Percentiles rank a stretch among this genome's conserved stretches.
Evolutionary conservation across 2,329 filamentous ascomycete genomes (phyloP).

Genomic region (Pestalotiopsis fici): DNA sequence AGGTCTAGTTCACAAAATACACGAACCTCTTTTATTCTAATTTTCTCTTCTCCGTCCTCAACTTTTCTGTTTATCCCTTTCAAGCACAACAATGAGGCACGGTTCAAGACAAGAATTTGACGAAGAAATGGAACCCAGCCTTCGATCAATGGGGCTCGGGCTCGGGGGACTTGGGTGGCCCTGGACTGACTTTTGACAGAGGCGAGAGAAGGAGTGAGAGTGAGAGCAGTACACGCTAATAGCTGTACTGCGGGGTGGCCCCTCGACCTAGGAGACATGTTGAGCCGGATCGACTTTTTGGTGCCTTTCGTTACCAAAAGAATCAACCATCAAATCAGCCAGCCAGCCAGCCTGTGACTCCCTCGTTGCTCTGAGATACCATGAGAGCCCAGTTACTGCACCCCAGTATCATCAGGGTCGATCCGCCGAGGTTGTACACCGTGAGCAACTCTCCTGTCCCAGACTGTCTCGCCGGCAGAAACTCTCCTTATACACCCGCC

Average conservation of each 20-base stretch:
- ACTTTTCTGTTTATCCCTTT: neutral
- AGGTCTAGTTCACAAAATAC: neutral
- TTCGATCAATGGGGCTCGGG: neutral
- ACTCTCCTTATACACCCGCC: neutral
- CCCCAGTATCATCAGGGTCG: neutral
- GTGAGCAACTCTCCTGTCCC: neutral
- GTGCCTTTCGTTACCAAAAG: neutral
- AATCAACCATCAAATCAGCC: neutral
- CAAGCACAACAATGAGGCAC: neutral
- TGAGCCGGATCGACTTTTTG: conserved; percentile 5
- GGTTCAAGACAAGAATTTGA: neutral
- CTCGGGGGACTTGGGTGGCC: neutral
- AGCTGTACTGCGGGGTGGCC: neutral
- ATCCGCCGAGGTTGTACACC: conserved; percentile 8
- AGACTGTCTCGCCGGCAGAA: conserved; percentile 3
- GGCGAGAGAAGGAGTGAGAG: neutral
- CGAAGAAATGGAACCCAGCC: neutral
- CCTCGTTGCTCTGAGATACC: neutral
- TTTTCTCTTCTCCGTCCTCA: neutral
- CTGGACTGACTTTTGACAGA: neutral
- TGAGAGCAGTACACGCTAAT: neutral
- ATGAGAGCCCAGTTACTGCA: neutral
- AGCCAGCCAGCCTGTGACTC: neutral
- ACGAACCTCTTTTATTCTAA: neutral
- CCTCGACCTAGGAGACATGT: conserved; percentile 1